Evolutionary conservation across 768 basidiomycete species (phyloP).

Genomic region (Amanita jacksonii): DNA sequence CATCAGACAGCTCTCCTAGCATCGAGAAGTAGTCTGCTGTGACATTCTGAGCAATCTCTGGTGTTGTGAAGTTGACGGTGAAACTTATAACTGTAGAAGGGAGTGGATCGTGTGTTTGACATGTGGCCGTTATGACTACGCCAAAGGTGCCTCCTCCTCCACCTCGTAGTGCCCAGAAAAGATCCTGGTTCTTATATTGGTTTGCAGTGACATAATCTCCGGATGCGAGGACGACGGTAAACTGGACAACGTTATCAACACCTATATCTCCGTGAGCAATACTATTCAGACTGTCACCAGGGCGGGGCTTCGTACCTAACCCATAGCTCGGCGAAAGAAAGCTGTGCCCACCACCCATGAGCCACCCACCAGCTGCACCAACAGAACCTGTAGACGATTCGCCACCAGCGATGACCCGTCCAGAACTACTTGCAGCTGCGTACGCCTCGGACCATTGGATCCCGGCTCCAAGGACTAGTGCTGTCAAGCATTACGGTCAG

Average conservation of each 20-base stretch:
- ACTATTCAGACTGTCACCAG: too few relatives aligned
- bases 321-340: not conserved
- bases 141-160: slow-evolving; percentile 44
- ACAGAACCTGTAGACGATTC: slow-evolving; percentile 27
- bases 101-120: slow-evolving; percentile 28
- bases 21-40: not conserved
- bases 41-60: not conserved
- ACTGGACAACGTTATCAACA: slow-evolving; percentile 38
- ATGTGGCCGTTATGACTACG: slow-evolving; percentile 36
- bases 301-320: too few relatives aligned
- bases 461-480: slow-evolving; percentile 29
- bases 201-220: slow-evolving; percentile 32
- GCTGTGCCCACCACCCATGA: slow-evolving; percentile 30
- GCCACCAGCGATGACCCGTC: slow-evolving; percentile 35
- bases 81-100: slow-evolving; percentile 20
- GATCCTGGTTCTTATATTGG: slow-evolving; percentile 28
- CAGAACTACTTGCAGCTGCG: slow-evolving; percentile 24
- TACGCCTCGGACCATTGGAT: slow-evolving; percentile 41
- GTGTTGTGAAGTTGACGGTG: not conserved
- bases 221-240: slow-evolving; percentile 32
- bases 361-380: slow-evolving; percentile 39
- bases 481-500: too few relatives aligned
- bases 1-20: not conserved
- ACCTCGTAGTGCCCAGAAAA: slow-evolving; percentile 21
- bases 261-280: slow-evolving; percentile 17